phyloP scores from a whole-genome alignment of 31 red algal species.

The Porphyra umbilicalis region DNA sequence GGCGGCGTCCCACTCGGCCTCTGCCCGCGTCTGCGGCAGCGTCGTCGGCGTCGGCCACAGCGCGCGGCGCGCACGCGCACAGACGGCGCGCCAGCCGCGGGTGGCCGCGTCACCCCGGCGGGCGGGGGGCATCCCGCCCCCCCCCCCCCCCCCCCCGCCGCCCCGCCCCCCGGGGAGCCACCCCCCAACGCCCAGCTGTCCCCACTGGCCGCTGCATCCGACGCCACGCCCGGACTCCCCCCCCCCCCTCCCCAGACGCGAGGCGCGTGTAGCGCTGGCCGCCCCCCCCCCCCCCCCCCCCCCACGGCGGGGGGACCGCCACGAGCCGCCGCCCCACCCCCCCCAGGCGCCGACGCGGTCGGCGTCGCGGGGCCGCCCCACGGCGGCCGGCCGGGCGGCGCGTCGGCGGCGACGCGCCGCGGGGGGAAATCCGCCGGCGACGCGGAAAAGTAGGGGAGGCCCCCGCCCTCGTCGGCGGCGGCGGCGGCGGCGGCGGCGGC shows the following conservation, averaged over 20 bases:
- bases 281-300: background rate
- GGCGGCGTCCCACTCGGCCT: background rate
- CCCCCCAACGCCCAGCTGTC: background rate
- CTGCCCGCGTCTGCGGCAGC: background rate
- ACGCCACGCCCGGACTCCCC: background rate
- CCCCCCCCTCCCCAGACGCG: background rate
- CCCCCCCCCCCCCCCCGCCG: background rate
- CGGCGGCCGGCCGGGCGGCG: background rate
- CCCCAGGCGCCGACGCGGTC: background rate
- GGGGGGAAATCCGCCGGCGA: background rate
- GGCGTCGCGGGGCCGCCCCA: background rate
- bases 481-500: background rate
- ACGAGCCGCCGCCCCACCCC: background rate
- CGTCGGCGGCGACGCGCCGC: too few relatives aligned
- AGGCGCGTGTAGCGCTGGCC: background rate
- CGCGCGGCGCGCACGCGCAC: background rate
- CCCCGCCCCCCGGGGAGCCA: background rate
- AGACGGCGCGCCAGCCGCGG: background rate
- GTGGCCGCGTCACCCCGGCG: too few relatives aligned
- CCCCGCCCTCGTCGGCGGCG: background rate
- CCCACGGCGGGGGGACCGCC: background rate
- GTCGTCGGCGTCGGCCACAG: background rate
- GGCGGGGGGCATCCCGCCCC: too few relatives aligned
- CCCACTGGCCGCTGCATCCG: background rate
- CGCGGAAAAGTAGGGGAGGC: background rate